These are phyloP conservation scores for Smithsoniella earleae DNA, from an alignment of 163 green algal genomes.

Conservation along the genomic window DNA sequence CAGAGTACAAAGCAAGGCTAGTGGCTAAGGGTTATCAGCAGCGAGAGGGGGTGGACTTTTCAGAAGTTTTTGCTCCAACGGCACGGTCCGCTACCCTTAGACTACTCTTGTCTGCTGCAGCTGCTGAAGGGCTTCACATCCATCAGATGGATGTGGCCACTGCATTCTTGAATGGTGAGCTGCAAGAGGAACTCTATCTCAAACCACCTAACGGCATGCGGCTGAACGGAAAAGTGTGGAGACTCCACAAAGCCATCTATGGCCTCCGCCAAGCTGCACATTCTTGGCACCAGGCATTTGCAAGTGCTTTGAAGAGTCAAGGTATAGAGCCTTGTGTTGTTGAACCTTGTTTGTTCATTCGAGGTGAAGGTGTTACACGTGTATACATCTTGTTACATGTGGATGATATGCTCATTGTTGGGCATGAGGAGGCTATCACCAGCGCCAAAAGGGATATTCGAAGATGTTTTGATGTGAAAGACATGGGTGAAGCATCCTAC, in stretches of 20 bases:
- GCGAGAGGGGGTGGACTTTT: neutral
- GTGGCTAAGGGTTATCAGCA: neutral
- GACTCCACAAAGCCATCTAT: conserved; percentile 42
- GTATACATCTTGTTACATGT: conserved; percentile 39
- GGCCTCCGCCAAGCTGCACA: conserved; percentile 42
- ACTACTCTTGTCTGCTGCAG: neutral
- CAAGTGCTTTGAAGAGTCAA: too few species aligned
- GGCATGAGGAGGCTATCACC: neutral
- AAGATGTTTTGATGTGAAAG: conserved; percentile 33
- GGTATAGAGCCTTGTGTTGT: conserved; percentile 33
- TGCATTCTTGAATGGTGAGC: neutral
- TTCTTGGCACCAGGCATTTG: too few species aligned
- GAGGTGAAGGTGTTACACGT: neutral
- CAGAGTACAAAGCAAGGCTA: neutral
- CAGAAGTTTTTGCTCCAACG: neutral
- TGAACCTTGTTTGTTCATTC: conserved; percentile 40
- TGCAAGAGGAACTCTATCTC: conserved; percentile 19
- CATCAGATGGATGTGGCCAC: conserved; percentile 22
- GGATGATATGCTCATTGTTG: conserved; percentile 40
- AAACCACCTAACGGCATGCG: neutral
- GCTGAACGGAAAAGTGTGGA: conserved; percentile 27
- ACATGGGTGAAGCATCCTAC: conserved; percentile 36
- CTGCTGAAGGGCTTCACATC: neutral
- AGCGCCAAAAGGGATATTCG: conserved; percentile 18
- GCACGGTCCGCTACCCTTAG: neutral